phyloP scores from a whole-genome alignment of 768 basidiomycete genomes.

The Termitomyces titanicus region DNA sequence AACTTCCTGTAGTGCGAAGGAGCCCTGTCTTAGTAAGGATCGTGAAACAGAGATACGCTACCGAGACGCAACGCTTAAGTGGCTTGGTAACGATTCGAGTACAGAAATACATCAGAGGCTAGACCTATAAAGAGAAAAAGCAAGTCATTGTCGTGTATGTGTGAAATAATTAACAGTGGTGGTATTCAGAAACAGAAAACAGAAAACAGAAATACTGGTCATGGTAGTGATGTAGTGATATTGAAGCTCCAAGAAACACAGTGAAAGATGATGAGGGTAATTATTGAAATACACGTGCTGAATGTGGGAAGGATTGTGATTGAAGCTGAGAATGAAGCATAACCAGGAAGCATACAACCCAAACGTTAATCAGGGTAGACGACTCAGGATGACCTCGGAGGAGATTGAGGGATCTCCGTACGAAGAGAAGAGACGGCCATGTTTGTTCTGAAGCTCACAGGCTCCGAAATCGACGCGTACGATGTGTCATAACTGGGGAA shows the following conservation, averaged over 20 bases:
- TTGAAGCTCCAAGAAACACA: background rate
- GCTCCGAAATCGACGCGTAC: constrained; percentile 17
- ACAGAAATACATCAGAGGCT: background rate
- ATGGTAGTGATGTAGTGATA: background rate
- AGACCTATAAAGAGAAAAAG: background rate
- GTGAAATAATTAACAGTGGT: background rate
- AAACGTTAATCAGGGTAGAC: background rate
- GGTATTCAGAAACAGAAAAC: background rate
- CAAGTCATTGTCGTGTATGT: background rate
- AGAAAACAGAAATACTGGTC: background rate
- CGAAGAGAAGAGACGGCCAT: constrained; percentile 44
- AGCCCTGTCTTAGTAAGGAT: no score
- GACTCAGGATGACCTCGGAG: constrained; percentile 2
- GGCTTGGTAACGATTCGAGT: background rate
- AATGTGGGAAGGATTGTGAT: background rate
- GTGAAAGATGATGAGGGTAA: background rate
- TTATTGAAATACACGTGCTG: background rate
- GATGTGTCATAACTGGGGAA: constrained; percentile 4
- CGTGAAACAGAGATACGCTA: no score
- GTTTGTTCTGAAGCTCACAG: constrained; percentile 30
- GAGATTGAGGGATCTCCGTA: constrained; percentile 35
- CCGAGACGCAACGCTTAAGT: background rate
- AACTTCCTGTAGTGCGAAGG: no score
- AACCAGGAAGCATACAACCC: background rate
- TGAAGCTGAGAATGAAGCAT: background rate